Evolutionary conservation across 805 yeast species (phyloP), one percentile per base, ranked within the genome.

Genomic region (Torulaspora microellipsoides): DNA sequence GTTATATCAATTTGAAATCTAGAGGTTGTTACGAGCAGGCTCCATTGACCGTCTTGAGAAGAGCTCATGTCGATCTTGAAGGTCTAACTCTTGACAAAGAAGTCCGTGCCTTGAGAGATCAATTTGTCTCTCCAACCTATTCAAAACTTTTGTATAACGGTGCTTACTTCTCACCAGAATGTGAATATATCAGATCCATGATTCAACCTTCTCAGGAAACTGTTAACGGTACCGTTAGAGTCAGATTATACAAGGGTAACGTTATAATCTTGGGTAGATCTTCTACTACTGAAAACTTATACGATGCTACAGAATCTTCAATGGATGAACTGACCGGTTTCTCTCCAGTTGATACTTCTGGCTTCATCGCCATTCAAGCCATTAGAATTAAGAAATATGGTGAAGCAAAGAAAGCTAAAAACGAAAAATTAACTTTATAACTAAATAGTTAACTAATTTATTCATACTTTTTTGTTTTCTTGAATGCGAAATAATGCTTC

Each of bases 21-120:
- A 88, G 99, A 78, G 99, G 99, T 47, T 93, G 99, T 77, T 93
- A 93, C 75, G 99, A 93, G 74, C 95, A 98, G 52, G 99, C 99
- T 56, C 99, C 98, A 69, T 80, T 93, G 61, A 91, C 99, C 49
- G 67, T 93, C 50, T 82, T 93, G 71, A 88, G 99, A 80, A 69
- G 80, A 44, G 86, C 98, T 37, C 99, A 93, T 70, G 80, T 93
- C 66, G 99, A 93, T 68, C 75, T 93, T 59, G 99, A 93, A 75
- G 99, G 99, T 60, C 81, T 93, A 60, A 91, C 95, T 33, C 73
- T 93, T 61, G 99, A 93, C 72, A 85, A 97, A 71, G 99, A 93
- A 73, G 98, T 93, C 53, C 84, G 99, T 69, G 89, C 93, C 49
- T 75, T 93, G 67, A 88, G 99, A 77, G 99, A 93, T 71, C 83